Evolutionary conservation across 2,329 filamentous ascomycete species (phyloP).

Genomic region (Mycosphaerella arachidis): DNA sequence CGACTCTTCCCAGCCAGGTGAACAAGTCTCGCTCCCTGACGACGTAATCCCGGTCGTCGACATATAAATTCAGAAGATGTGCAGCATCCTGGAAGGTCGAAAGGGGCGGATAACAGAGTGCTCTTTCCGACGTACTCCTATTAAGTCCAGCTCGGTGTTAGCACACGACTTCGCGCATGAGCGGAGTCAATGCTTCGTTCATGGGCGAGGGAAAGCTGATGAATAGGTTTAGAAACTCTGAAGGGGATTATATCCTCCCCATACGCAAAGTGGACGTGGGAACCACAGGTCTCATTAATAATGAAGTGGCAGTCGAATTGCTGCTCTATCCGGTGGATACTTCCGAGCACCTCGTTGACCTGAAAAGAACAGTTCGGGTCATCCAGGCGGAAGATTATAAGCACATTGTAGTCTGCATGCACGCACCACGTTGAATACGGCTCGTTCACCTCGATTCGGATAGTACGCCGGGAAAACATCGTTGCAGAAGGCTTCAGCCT

Average conservation of each 20-base stretch:
- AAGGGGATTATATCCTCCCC: slow-evolving; percentile 6
- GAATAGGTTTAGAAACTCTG: slow-evolving; percentile 14
- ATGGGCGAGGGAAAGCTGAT: slow-evolving; percentile 18
- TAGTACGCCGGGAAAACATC: too few relatives aligned
- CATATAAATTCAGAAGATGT: background rate
- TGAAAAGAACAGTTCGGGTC: slow-evolving; percentile 8
- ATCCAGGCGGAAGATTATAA: slow-evolving; percentile 5
- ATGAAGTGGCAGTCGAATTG: slow-evolving; percentile 13
- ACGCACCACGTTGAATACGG: background rate
- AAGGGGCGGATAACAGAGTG: background rate
- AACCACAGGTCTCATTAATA: slow-evolving; percentile 15
- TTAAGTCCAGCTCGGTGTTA: background rate
- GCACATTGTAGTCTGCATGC: background rate
- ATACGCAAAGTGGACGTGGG: slow-evolving; percentile 23
- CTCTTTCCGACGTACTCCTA: background rate
- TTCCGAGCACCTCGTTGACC: slow-evolving; percentile 9
- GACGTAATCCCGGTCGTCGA: background rate
- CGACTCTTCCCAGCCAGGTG: background rate
- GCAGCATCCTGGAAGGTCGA: background rate
- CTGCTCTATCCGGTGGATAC: slow-evolving; percentile 1
- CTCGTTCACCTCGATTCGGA: background rate
- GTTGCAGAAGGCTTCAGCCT: background rate
- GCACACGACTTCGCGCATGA: slow-evolving; percentile 11
- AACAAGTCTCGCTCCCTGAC: background rate
- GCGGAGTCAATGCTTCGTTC: slow-evolving; percentile 16